phyloP scores from a whole-genome alignment of 1,139 yeast genomes.

The Hyphopichia wangnamkhiaoensis region DNA sequence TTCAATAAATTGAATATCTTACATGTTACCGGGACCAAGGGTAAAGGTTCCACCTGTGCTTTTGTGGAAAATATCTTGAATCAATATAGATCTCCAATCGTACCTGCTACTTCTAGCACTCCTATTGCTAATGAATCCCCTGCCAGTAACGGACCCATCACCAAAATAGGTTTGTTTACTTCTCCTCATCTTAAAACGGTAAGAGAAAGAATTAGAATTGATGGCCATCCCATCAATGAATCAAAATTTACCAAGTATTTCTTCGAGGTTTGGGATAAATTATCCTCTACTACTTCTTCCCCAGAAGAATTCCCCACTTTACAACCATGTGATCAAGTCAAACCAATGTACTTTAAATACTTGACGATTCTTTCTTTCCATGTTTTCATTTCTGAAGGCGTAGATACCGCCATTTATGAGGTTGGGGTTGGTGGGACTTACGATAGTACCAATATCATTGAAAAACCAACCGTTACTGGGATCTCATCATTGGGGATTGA shows the following conservation, averaged over 20 bases:
- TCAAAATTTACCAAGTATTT: slow-evolving; percentile 82
- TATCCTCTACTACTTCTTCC: slow-evolving; percentile 62
- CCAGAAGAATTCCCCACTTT: slow-evolving; percentile 66
- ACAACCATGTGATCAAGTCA: slow-evolving; percentile 59
- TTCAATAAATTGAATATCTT: slow-evolving; percentile 75
- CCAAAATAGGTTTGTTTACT: slow-evolving; percentile 84
- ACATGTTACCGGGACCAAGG: slow-evolving; percentile 97
- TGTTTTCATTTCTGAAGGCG: slow-evolving; percentile 81
- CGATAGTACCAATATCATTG: slow-evolving; percentile 90
- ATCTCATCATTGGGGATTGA: slow-evolving; percentile 88
- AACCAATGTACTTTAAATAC: slow-evolving; percentile 93
- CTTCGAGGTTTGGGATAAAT: slow-evolving; percentile 88
- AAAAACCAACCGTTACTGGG: slow-evolving; percentile 81
- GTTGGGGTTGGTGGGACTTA: slow-evolving; percentile 98
- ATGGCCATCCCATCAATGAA: slow-evolving; percentile 83
- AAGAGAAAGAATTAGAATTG: slow-evolving; percentile 85
- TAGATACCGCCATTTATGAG: slow-evolving; percentile 91
- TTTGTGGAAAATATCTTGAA: slow-evolving; percentile 79
- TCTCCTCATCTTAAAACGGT: slow-evolving; percentile 95
- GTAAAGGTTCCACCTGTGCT: slow-evolving; percentile 98
- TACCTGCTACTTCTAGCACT: slow-evolving; percentile 7
- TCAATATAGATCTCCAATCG: slow-evolving; percentile 45
- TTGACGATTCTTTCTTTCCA: slow-evolving; percentile 89
- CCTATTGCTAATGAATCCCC: slow-evolving; percentile 1
- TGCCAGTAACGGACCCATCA: slow-evolving; percentile 22